A percentile compares a stretch with the other conserved stretches of the same genome.
Evolutionary conservation across 108 stramenopile genomes (phyloP).

Genomic region (Skeletonema grethae): DNA sequence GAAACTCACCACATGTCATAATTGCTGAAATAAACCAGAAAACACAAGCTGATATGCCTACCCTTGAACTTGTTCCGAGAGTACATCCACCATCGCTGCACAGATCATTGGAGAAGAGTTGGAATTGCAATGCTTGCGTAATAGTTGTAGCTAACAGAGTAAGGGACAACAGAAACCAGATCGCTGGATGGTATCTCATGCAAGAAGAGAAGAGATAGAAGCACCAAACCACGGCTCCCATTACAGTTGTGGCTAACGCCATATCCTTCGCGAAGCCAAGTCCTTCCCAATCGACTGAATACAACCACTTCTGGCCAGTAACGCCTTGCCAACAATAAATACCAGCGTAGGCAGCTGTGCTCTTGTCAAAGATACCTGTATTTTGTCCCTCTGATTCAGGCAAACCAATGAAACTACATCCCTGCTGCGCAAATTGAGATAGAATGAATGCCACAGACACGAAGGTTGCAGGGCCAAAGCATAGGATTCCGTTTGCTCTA

Average conservation of each 20-base stretch:
- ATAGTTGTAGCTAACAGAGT: slow-evolving; percentile 25
- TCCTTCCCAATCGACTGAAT: neutral
- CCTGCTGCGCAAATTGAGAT: slow-evolving; percentile 31
- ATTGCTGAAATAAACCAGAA: slow-evolving; percentile 30
- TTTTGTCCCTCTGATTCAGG: neutral
- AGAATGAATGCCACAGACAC: slow-evolving; percentile 33
- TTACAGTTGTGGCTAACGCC: slow-evolving; percentile 21
- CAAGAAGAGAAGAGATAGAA: slow-evolving; percentile 24
- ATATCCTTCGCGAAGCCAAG: slow-evolving; percentile 1
- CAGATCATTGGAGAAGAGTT: slow-evolving; percentile 11
- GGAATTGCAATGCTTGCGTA: slow-evolving; percentile 23
- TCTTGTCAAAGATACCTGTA: neutral
- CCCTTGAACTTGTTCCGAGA: slow-evolving; percentile 23
- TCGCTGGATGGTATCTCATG: slow-evolving; percentile 10
- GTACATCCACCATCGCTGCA: slow-evolving; percentile 15
- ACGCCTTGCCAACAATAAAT: slow-evolving; percentile 17
- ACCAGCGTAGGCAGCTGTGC: neutral
- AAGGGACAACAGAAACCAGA: slow-evolving; percentile 21
- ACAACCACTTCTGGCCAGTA: slow-evolving; percentile 15
- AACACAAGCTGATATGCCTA: slow-evolving; percentile 22
- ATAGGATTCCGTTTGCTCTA: slow-evolving; percentile 22
- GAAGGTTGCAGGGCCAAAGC: slow-evolving; percentile 31
- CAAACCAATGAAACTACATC: slow-evolving; percentile 20
- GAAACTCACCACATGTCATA: slow-evolving; percentile 36
- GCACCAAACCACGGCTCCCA: slow-evolving; percentile 29